A percentile compares a stretch with the other conserved stretches of the same genome.
These are phyloP conservation scores for Ramaria sp. DNA, from an alignment of 768 basidiomycete genomes.

Conservation along the genomic window DNA sequence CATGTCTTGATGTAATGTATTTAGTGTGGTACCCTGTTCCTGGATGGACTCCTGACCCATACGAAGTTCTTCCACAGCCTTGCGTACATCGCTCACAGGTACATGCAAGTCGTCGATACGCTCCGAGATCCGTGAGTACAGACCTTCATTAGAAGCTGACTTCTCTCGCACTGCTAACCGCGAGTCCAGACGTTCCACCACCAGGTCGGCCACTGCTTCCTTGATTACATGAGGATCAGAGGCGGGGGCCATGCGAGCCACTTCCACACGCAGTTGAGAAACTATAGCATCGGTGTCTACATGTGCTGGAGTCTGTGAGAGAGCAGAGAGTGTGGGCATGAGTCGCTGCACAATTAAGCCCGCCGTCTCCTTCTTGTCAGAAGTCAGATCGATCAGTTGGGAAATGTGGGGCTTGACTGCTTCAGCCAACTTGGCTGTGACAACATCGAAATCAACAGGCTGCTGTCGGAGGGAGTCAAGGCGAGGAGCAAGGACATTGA, in stretches of 20 bases:
- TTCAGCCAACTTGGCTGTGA: slow-evolving; percentile 67
- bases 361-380: slow-evolving; percentile 83
- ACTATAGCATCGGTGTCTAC: slow-evolving; percentile 47
- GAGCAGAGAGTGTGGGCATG: slow-evolving; percentile 47
- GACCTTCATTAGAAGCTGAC: slow-evolving; percentile 1
- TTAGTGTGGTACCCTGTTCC: slow-evolving; percentile 31
- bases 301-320: slow-evolving; percentile 22
- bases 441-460: slow-evolving; percentile 64
- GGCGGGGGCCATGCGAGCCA: slow-evolving; percentile 59
- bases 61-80: slow-evolving; percentile 5
- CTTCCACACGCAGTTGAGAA: slow-evolving; percentile 51
- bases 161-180: slow-evolving; percentile 64
- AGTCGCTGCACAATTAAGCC: slow-evolving; percentile 67
- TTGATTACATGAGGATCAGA: slow-evolving; percentile 81
- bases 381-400: slow-evolving; percentile 80
- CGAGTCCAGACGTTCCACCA: slow-evolving; percentile 76
- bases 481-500: slow-evolving; percentile 46
- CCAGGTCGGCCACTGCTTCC: slow-evolving; percentile 81
- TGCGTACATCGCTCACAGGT: slow-evolving; percentile 8
- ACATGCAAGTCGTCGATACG: slow-evolving; percentile 10
- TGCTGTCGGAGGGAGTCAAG: slow-evolving; percentile 52
- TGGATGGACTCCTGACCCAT: slow-evolving; percentile 24
- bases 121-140: slow-evolving; percentile 7
- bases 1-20: slow-evolving; percentile 28
- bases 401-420: slow-evolving; percentile 85